Percentiles rank a stretch among this genome's conserved stretches.
Conservation (phyloP, 352 stramenopile genomes). For the Phytopythium chamaehyphon region DNA sequence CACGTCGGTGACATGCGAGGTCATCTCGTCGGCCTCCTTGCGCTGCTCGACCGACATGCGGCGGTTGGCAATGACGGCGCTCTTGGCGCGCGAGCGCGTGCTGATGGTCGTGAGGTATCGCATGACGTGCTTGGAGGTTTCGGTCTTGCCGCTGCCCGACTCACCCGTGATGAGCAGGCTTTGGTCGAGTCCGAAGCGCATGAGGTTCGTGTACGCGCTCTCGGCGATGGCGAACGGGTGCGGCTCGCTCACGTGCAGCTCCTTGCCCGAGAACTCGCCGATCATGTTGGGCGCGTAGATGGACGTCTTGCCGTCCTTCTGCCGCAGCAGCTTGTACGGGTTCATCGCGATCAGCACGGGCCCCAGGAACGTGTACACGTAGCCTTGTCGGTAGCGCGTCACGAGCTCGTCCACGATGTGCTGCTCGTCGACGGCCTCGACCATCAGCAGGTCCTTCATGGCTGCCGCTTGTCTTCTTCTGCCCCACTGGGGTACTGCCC, state of each 20-base stretch:
- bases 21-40: constrained; percentile 69
- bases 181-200: constrained; percentile 83
- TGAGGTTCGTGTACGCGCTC: constrained; percentile 86
- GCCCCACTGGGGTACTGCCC: not conserved
- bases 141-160: constrained; percentile 91
- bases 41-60: constrained; percentile 76
- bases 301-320: constrained; percentile 54
- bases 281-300: constrained; percentile 82
- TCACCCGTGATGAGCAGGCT: constrained; percentile 85
- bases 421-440: constrained; percentile 70
- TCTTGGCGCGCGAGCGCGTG: constrained; percentile 62
- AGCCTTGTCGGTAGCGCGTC: constrained; percentile 67
- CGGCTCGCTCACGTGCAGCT: constrained; percentile 76
- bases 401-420: constrained; percentile 78
- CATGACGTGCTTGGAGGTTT: constrained; percentile 96
- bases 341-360: constrained; percentile 89
- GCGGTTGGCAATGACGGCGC: constrained; percentile 65
- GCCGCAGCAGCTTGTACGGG: constrained; percentile 83
- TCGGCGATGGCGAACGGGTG: constrained; percentile 86
- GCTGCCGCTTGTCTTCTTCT: not conserved
- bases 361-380: constrained; percentile 91
- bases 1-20: constrained; percentile 66
- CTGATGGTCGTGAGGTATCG: constrained; percentile 90
- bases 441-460: constrained; percentile 76
- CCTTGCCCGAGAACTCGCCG: constrained; percentile 71